Base-by-base conservation (phyloP, 768 basidiomycete species). In the Tulasnella sp. region DNA sequence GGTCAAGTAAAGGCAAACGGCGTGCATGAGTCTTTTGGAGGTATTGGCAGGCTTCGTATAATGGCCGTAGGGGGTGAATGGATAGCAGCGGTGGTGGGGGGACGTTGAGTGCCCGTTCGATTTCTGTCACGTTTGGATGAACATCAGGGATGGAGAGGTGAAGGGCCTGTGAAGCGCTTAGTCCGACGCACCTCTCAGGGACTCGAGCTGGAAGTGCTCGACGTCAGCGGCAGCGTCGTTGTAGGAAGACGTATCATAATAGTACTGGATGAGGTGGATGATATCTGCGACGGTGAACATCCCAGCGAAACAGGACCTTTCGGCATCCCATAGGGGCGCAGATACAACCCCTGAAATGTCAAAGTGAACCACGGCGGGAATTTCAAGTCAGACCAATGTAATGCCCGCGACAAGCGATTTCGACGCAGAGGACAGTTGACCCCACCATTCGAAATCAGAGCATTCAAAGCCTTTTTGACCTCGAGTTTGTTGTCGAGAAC, bases 201-300 rank as follows among this genome's bases (percentile, higher is more conserved):
- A 90, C 83, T 96, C 93, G 40, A 99, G 87, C 42, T 93, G 89
- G 83, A 99, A 95, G 0, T 90, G 92, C 83, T 99, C 97, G 3
- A 99, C 97, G 81, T 99, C 96, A 15, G 91, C 89, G 0, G 92
- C 90, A 6, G 95, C 96, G 74, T 90, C 90, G 81, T 95, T 95
- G 83, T 90, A 93, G 48, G 91, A 91, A 42, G 93, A 91, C 2
- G 89, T 86, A 16, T 92, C 94, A 70, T 98, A 98, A 84, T 98
- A 99, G 86, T 96, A 98, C 82, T 99, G 98, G 81, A 99, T 99
- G 80, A 99, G 90, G 84, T 99, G 98, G 78, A 99, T 98, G 84
- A 99, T 96, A 84, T 99, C 98, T 78, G 95, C 89, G n/a, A 99
- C 95, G 11, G 98, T 99, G 82, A 99, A 92, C 97, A 99, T 99